phyloP scores from a whole-genome alignment of 1,284 basidiomycete species.

The Cryptococcus deneoformans region DNA sequence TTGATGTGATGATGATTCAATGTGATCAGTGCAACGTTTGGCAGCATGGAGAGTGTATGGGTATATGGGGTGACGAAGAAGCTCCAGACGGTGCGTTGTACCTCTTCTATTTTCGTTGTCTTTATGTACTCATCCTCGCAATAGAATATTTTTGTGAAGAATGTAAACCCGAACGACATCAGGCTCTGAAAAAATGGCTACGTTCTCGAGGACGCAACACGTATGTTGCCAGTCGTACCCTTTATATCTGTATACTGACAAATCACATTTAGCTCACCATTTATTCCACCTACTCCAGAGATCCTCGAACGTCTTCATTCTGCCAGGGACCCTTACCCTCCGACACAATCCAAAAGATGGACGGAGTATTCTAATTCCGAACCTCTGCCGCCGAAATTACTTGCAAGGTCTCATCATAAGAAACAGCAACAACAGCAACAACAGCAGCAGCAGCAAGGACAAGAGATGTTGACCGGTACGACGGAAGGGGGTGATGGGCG shows the following conservation, averaged over 20 bases:
- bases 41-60: constrained; percentile 98
- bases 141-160: constrained; percentile 81
- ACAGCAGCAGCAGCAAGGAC: too few relatives aligned
- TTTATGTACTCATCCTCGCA: neutral
- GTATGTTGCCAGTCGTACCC: constrained; percentile 17
- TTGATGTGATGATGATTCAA: constrained; percentile 89
- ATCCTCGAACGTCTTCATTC: constrained; percentile 37
- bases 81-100: constrained; percentile 66
- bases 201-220: constrained; percentile 35
- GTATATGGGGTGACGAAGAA: constrained; percentile 79
- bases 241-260: constrained; percentile 8
- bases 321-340: constrained; percentile 34
- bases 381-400: constrained; percentile 18
- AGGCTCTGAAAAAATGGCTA: constrained; percentile 67
- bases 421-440: constrained; percentile 12
- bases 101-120: neutral
- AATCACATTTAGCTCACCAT: constrained; percentile 19
- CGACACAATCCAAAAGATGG: constrained; percentile 50
- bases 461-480: constrained; percentile 10
- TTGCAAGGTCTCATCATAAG: constrained; percentile 33
- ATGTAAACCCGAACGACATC: constrained; percentile 84
- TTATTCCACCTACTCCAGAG: constrained; percentile 38
- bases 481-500: constrained; percentile 2
- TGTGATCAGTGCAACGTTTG: constrained; percentile 97
- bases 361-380: constrained; percentile 15